Evolutionary conservation across 2,329 filamentous ascomycete species (phyloP).

Genomic region (Trichoderma citrinoviride): DNA sequence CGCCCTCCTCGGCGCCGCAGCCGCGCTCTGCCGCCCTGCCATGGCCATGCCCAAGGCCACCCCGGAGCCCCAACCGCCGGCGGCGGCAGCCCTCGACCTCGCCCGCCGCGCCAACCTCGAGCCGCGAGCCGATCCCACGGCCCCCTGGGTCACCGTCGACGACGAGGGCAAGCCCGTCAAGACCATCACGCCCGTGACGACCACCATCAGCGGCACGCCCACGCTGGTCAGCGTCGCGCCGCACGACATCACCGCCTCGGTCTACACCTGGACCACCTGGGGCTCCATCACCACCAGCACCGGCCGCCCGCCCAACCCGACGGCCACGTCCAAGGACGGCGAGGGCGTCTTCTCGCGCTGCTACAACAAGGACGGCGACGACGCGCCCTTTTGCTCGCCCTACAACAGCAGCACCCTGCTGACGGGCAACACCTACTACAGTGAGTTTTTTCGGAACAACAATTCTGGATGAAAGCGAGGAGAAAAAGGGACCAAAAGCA

Average conservation of each 20-base stretch:
- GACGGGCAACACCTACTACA: conserved; percentile 50
- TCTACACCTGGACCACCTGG: conserved; percentile 39
- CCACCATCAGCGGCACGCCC: conserved; percentile 46
- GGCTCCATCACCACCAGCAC: conserved; percentile 42
- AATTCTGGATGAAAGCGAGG: no score
- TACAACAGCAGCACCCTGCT: conserved; percentile 43
- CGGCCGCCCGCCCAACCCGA: conserved; percentile 45
- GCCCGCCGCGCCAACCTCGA: conserved; percentile 10
- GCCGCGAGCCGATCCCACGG: conserved; percentile 22
- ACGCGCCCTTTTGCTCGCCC: conserved; percentile 54
- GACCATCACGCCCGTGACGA: conserved; percentile 50
- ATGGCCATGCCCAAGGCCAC: conserved; percentile 32
- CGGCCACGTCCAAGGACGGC: conserved; percentile 41
- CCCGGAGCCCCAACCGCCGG: conserved; percentile 17
- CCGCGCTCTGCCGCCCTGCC: conserved; percentile 29
- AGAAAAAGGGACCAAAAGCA: no score
- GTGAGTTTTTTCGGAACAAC: conserved; percentile 36
- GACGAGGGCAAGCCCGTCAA: conserved; percentile 43
- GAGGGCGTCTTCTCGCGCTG: conserved; percentile 52
- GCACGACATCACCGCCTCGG: conserved; percentile 47
- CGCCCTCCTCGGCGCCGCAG: conserved; percentile 30
- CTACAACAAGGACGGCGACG: conserved; percentile 45
- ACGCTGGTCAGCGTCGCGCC: conserved; percentile 40
- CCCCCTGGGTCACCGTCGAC: conserved; percentile 52
- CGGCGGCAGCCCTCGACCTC: conserved; percentile 21